These are phyloP conservation scores for Melanomma pulvis-pyrius DNA, from an alignment of 495 filamentous ascomycete genomes.

Conservation along the genomic window DNA sequence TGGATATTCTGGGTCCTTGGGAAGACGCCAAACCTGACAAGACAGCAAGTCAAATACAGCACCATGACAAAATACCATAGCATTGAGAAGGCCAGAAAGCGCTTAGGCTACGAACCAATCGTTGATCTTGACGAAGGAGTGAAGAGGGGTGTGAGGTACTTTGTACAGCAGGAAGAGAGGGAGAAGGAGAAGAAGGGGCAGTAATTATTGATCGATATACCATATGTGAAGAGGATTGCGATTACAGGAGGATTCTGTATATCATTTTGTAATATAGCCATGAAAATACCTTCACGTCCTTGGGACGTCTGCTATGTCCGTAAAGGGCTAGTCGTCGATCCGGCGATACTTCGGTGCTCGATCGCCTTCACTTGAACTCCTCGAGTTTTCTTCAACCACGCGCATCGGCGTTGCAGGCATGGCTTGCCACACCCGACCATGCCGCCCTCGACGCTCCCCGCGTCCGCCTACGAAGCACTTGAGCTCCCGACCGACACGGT, in stretches of 20 bases:
- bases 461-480: constrained; percentile 31
- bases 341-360: background rate
- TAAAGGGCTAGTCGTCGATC: background rate
- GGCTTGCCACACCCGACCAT: constrained; percentile 8
- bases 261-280: background rate
- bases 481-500: constrained; percentile 20
- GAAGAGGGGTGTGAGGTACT: constrained; percentile 66
- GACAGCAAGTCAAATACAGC: constrained; percentile 71
- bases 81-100: constrained; percentile 77
- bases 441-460: constrained; percentile 23
- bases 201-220: constrained; percentile 4
- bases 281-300: background rate
- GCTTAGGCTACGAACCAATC: constrained; percentile 75
- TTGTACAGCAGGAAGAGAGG: constrained; percentile 55
- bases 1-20: constrained; percentile 65
- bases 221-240: background rate
- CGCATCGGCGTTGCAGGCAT: background rate
- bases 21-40: constrained; percentile 75
- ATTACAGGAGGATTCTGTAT: background rate
- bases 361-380: background rate
- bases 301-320: too few species aligned
- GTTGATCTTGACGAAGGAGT: constrained; percentile 77
- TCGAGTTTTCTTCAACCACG: background rate
- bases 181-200: constrained; percentile 33
- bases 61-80: constrained; percentile 87